Evolutionary conservation across 345 rosid genomes (phyloP), one percentile per base, ranked within the genome.

Genomic region (Turnera subulata): DNA sequence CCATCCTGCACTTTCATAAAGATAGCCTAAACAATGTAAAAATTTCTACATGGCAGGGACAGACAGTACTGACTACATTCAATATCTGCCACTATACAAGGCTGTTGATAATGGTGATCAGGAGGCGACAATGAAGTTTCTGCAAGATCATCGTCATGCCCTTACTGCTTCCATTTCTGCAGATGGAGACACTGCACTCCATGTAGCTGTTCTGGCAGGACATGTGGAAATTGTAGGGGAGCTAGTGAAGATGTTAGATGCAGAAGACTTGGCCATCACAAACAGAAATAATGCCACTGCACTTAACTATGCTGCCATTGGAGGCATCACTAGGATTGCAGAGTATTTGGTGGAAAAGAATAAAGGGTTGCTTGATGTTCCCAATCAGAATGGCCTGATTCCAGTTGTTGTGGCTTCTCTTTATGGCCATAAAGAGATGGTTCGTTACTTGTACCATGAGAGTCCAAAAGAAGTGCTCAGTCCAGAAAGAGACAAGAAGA

Each of bases 401-500:
- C 91, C 95, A 0, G 71, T 87, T 15, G 86, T 87, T 24, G 77
- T 80, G 6, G 95, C 95, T 19, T 80, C 89, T 5, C 73, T 82
- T 0, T 77, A 87, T 25, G 95, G 95, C 17, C 91, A 82, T 51
- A 74, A 70, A 29, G 75, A 79, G 11, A 48, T 79, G 74, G 88
- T 74, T 61, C 63, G 69, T 62, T 84, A 73, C 67, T 85, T 87
- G 39, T 87, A 87, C 62, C 6, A 18, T 1, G 73, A 53, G 58
- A 82, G 80, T 24, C 84, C 81, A 0, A 50, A 47, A 1, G 72
- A 65, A 19, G 86, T 78, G 56, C 65, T 87, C 32, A 60, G 69
- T 70, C 87, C 88, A 7, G 72, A 56, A 1, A 69, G 15, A 32
- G 74, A 73, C 18, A 64, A 52, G 50, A 77, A 77, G 53, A 78